Conservation (phyloP, 345 rosid genomes). For the Balakata baccata region DNA sequence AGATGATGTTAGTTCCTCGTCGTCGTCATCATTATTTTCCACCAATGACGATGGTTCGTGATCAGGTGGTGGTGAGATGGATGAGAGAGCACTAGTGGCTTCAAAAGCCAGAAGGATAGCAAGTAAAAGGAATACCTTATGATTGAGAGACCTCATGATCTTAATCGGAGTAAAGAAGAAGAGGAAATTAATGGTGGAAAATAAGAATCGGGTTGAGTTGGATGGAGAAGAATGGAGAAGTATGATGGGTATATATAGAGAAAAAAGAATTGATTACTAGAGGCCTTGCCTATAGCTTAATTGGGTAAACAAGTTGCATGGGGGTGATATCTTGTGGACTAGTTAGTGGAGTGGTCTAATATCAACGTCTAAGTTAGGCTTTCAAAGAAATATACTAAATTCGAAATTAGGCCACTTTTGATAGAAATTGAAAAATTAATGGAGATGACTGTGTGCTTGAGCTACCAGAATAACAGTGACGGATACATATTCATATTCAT, state of each 20-base stretch:
- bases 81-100: conserved; percentile 9
- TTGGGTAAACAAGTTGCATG: background rate
- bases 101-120: conserved; percentile 14
- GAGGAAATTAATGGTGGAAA: background rate
- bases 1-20: background rate
- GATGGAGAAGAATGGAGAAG: conserved; percentile 2
- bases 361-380: conserved; percentile 20
- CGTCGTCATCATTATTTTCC: background rate
- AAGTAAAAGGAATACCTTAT: conserved; percentile 3
- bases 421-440: background rate
- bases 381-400: background rate
- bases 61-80: background rate
- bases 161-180: background rate
- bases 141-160: conserved; percentile 17
- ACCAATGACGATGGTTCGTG: background rate
- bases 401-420: background rate
- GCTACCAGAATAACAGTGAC: too few relatives aligned
- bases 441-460: background rate
- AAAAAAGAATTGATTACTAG: background rate
- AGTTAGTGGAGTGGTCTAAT: conserved; percentile 28
- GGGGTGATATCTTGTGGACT: background rate
- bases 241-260: conserved; percentile 18
- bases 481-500: too few relatives aligned
- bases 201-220: background rate
- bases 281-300: background rate